phyloP scores from a whole-genome alignment of 1,284 basidiomycete species.

The Heterobasidion parviporum region DNA sequence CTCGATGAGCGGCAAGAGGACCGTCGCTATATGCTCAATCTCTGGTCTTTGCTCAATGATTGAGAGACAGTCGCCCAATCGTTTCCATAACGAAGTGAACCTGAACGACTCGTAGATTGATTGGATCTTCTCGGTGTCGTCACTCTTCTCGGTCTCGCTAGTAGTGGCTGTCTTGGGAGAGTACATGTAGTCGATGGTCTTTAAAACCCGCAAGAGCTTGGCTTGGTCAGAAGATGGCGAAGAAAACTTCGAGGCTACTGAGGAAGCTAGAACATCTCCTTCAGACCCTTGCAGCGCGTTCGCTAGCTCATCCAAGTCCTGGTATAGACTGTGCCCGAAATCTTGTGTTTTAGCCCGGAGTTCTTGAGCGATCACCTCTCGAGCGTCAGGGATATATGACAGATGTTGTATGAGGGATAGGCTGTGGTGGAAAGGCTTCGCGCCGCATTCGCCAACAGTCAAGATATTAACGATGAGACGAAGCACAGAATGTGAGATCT shows the following conservation, averaged over 20 bases:
- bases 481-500: conserved; percentile 74
- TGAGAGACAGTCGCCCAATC: conserved; percentile 78
- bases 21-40: conserved; percentile 83
- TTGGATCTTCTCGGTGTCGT: conserved; percentile 74
- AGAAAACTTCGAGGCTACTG: conserved; percentile 82
- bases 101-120: conserved; percentile 84
- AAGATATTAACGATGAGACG: conserved; percentile 90
- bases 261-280: conserved; percentile 51
- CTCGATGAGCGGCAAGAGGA: conserved; percentile 87
- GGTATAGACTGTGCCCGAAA: conserved; percentile 67
- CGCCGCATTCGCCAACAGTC: conserved; percentile 92
- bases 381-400: conserved; percentile 79
- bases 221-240: conserved; percentile 89
- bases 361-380: conserved; percentile 83
- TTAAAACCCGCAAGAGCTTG: conserved; percentile 85
- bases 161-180: conserved; percentile 49
- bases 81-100: conserved; percentile 80
- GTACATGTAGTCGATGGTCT: conserved; percentile 95
- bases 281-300: conserved; percentile 48
- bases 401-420: conserved; percentile 85
- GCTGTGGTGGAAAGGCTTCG: conserved; percentile 87
- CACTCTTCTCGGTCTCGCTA: conserved; percentile 23
- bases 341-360: conserved; percentile 79
- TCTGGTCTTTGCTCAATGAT: conserved; percentile 75
- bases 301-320: conserved; percentile 73